phyloP scores from a whole-genome alignment of 2,329 filamentous ascomycete species.

The Paramyrothecium roridum region DNA sequence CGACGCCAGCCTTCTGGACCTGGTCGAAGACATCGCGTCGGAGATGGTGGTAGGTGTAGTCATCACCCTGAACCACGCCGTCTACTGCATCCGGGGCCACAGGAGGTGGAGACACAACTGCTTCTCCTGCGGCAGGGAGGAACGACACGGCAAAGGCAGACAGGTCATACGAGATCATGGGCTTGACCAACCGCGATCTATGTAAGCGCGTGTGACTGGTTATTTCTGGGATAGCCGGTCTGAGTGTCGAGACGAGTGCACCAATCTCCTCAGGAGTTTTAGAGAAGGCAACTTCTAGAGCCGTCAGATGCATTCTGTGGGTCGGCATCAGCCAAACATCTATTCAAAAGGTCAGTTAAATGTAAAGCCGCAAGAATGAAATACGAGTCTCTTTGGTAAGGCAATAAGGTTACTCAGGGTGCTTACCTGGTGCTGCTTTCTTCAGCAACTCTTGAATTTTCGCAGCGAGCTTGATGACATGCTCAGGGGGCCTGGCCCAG shows the following conservation, averaged over 20 bases:
- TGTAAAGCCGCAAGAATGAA: too few relatives aligned
- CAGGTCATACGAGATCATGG: conserved; percentile 78
- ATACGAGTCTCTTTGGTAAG: not conserved
- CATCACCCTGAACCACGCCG: conserved; percentile 49
- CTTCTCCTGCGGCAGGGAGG: conserved; percentile 71
- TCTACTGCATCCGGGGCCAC: conserved; percentile 30
- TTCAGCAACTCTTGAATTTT: conserved; percentile 66
- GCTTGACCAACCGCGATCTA: conserved; percentile 74
- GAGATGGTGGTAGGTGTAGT: conserved; percentile 87
- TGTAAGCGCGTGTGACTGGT: conserved; percentile 64
- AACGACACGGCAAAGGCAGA: conserved; percentile 86
- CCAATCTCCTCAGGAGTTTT: conserved; percentile 67
- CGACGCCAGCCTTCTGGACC: conserved; percentile 59
- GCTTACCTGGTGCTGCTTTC: conserved; percentile 66
- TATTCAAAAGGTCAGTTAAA: conserved; percentile 24
- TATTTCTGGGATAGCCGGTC: conserved; percentile 54
- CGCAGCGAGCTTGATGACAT: conserved; percentile 64
- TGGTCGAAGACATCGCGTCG: conserved; percentile 71
- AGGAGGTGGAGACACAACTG: conserved; percentile 31
- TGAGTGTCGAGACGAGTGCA: conserved; percentile 55
- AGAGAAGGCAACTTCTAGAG: conserved; percentile 80
- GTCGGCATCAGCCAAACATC: conserved; percentile 85
- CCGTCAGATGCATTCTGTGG: conserved; percentile 77
- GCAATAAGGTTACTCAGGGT: not conserved
- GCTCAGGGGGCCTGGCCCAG: conserved; percentile 79